Evolutionary conservation across 139 green algal genomes (phyloP), one percentile per base, ranked within the genome.

Genomic region (Picochlorum sp.): DNA sequence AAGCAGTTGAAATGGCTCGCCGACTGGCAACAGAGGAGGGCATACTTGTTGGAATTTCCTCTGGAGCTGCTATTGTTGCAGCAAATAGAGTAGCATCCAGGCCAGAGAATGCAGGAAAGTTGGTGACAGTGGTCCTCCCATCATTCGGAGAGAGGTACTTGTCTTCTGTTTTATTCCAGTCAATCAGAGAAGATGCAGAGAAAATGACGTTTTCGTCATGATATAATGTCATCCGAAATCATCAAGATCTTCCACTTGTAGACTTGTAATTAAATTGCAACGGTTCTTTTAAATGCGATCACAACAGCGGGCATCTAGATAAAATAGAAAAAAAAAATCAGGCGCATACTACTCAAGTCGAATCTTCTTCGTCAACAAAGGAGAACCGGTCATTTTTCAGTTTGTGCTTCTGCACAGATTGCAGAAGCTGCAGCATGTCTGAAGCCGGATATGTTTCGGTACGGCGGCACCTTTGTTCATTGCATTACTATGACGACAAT

Each of bases 101-200:
- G 6, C 84, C 85, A 1, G 92, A 99, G 74, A 95, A 94, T 70
- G 26, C 29, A 16, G 77, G 63, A 57, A 93, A 93, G 72, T 67
- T 94, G 36, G 75, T 97, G 9, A 79, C 82, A 13, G 67, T 73
- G 5, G 73, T 99, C 22, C 65, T 98, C 56, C 91, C 93, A 20
- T 88, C 69, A 41, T 97, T 96, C 61, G 91, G 86, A 1, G 82
- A 89, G 74, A 68, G 70, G 7, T 96, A 96, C 74, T 77, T 97
- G 53, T 89, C 78, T 0, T 85, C 75, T 16, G 88, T 87, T 25
- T 81, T 96, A 28, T 98, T 95, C 75, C 64, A 86, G 60, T 41
- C 25, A 4, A 75, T 92, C 35, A 64, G 86, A 3, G 80, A 89
- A n/a, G 87, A 95, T 63, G 80, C 79, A 6, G 72, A 89, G 75